A percentile compares a stretch with the other conserved stretches of the same genome.
These are phyloP conservation scores for Corymbia citriodora DNA, from an alignment of 441 rosid species.

Conservation along the genomic window DNA sequence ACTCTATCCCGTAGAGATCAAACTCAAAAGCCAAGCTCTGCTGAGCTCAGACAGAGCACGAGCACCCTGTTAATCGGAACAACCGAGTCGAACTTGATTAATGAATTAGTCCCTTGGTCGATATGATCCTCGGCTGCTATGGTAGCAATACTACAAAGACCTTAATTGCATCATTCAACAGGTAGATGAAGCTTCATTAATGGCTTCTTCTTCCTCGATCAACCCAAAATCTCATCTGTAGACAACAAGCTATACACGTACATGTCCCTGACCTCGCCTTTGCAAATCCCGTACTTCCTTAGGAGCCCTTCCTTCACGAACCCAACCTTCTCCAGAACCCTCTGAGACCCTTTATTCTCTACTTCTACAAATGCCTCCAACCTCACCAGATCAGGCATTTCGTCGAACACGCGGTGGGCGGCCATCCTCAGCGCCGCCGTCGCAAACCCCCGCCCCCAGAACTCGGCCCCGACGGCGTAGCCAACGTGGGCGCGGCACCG, in stretches of 20 bases:
- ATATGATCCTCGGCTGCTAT: no score
- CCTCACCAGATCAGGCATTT: slow-evolving; percentile 35
- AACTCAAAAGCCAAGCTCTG: background rate
- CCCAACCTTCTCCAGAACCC: slow-evolving; percentile 53
- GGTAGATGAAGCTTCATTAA: background rate
- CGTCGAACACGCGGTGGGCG: slow-evolving; percentile 13
- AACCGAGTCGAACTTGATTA: background rate
- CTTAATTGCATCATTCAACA: no score
- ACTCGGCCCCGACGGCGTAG: slow-evolving; percentile 25
- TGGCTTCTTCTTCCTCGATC: background rate
- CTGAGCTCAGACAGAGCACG: background rate
- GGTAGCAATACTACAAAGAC: no score
- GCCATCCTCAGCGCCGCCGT: slow-evolving; percentile 30
- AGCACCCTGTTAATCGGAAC: background rate
- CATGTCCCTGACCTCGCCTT: slow-evolving; percentile 44
- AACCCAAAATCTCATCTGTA: slow-evolving; percentile 4
- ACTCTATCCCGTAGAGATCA: background rate
- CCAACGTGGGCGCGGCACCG: slow-evolving; percentile 24
- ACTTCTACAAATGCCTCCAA: slow-evolving; percentile 46
- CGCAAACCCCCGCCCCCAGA: slow-evolving; percentile 35
- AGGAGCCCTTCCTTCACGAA: slow-evolving; percentile 48
- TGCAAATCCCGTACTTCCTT: slow-evolving; percentile 40
- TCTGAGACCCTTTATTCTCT: slow-evolving; percentile 39
- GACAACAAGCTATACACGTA: slow-evolving; percentile 28
- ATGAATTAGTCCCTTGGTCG: no score